Base-by-base conservation (phyloP, 371 early-diverging fungal genomes). In the Actinomucor elegans region DNA sequence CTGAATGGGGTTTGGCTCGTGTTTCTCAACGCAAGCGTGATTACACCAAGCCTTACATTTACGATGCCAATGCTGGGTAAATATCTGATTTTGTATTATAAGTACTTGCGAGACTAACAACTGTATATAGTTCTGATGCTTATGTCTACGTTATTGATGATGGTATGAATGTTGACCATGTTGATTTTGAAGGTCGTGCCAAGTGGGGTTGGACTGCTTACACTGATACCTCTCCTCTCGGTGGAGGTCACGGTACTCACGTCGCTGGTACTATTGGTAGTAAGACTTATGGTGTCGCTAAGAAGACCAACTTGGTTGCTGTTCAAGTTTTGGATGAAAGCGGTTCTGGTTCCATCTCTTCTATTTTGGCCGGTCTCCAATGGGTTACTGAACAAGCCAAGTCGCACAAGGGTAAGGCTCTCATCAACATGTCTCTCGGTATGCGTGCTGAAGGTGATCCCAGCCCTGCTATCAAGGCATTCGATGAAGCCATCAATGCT, bases 171-270 rank as follows among this genome's bases (percentile, higher is more conserved):
- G 67, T 80, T 21, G 64, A 80, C 5, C 96, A 97, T 64, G 79
- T 67, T 12, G 96, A 97, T 57, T 92, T 96, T 66, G 87, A 85
- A 56, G 94, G 94, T 41, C 83, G 95, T 10, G 88, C 87, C 20
- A 54, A 41, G 20, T 75, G 65, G 66, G 86, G 82, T 6, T 79
- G 71, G 43, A 77, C 71, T 47, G 88, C 87, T 23, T 81, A 86
- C 50, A 77, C 85, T 14, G 62, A 81, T 14, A 42, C 35, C 24
- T 54, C 55, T 31, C 32, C 23, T 10, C 35, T 50, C 10, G 66
- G 68, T 41, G 57, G 51, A 35, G 68, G 71, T 7, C 68, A 70
- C 23, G 68, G 69, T 48, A 91, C 94, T 9, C 93, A 93, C 62
- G 89, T 88, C 28, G 82, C 91, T 41, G 91, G 94, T 43, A 87